Evolutionary conservation across 176 grass and related monocot genomes (phyloP), one percentile per base, ranked within the genome.

Genomic region (Alloteropsis semialata): DNA sequence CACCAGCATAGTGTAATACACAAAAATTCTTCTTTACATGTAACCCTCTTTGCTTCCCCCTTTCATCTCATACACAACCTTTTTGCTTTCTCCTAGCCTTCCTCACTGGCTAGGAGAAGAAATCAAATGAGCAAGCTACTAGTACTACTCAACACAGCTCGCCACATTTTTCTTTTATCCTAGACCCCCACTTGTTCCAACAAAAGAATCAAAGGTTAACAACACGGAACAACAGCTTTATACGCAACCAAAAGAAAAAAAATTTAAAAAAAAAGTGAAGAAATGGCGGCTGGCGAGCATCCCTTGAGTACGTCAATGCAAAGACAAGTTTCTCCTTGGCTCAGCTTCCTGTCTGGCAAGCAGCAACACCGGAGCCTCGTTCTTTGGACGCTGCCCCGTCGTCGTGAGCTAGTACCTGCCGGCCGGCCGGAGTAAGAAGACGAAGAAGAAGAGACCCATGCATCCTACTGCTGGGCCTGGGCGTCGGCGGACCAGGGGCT

Each of bases 171-270:
- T 60, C 13, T 22, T 32, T 46, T 30, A 74, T 36, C 88, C 88
- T 87, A 87, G 57, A 69, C 43, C 67, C 43, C 76, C 76, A 28
- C 62, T 55, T 48, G 41, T 85, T 83, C 77, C 8, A 42, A 75
- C 66, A 82, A 77, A 92, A 88, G 34, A 85, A 88, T 82, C 59
- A 78, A 61, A 74, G 16, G 72, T 88, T 85, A 78, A 88, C 78
- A 41, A 42, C 53, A 78, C 17, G 44, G 37, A 15, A 57, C 18
- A 41, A 65, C n/a, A 48, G 45, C 67, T 79, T 88, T 85, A 86
- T 85, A 86, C 75, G 80, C 82, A 70, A 86, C 69, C 75, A 79
- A 86, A 74, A 79, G 72, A 74, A 79, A 38, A 45, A 72, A 83
- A 87, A 57, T 44, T 9, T 16, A 65, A 22, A 10, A 25, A 43